Evolutionary conservation across 352 stramenopile species (phyloP).

Genomic region (Aphanomyces invadans): DNA sequence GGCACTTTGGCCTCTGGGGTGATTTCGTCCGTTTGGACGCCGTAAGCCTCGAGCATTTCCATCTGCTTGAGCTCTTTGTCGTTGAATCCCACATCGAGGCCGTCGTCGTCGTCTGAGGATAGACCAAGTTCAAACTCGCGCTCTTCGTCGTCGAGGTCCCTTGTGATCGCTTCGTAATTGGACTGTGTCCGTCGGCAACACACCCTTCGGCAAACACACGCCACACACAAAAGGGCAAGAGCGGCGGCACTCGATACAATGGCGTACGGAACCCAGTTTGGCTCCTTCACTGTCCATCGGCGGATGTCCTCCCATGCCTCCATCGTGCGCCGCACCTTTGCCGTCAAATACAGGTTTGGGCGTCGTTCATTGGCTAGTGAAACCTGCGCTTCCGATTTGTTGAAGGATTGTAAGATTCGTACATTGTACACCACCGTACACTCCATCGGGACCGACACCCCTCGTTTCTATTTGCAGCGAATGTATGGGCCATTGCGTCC

Average conservation of each 20-base stretch:
- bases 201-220: not conserved
- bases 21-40: not conserved
- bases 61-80: conserved; percentile 18
- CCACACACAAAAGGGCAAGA: not conserved
- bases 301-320: not conserved
- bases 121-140: conserved; percentile 10
- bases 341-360: not conserved
- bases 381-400: conserved; percentile 3
- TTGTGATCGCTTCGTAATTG: conserved; percentile 25
- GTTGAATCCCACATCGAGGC: conserved; percentile 10
- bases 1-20: not conserved
- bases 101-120: conserved; percentile 2
- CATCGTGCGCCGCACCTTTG: not conserved
- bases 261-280: not conserved
- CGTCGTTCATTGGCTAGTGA: not conserved
- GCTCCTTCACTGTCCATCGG: not conserved
- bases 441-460: too few species aligned
- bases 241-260: not conserved
- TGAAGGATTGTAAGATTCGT: conserved; percentile 4
- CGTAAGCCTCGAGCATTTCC: conserved; percentile 21
- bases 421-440: conserved; percentile 4
- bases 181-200: conserved; percentile 6
- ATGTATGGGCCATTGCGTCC: too few species aligned
- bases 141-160: conserved; percentile 20
- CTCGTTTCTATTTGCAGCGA: too few species aligned